Base-by-base conservation (phyloP, 495 filamentous ascomycete species). In the Daldinia vernicosa region DNA sequence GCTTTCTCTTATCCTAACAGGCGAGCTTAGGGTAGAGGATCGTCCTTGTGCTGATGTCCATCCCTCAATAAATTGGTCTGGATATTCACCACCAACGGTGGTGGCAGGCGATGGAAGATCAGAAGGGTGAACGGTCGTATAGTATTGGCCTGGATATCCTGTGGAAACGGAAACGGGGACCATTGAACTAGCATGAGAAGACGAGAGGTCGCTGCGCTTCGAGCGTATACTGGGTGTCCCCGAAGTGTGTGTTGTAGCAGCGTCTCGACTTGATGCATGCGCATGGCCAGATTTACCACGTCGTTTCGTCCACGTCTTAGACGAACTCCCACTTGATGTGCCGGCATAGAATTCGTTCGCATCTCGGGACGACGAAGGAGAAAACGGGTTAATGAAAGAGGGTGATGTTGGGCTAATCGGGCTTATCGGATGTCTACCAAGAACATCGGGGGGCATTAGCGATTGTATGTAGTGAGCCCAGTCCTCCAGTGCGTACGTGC, bases 41-140 rank as follows among this genome's bases (percentile, higher is more conserved):
- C 86, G 80, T 6, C 86, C 86, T 60, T 87, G 85, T 14, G 86
- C 84, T 8, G 82, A 81, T 17, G 85, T 87, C 86, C 86, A 87
- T 3, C 84, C 84, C 69, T 85, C 84, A 43, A 87, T 87, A 33
- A 87, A 84, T 63, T 87, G 84, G 19, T 84, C 80, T 45, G 83
- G 82, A 65, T 87, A 84, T 67, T 84, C 83, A 3, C 83, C 84
- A 24, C 83, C 84, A 27, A 84, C 68, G 2, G 81, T 84, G 9
- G 79, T 82, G 11, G 81, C 80, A 35, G 86, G 85, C 3, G 85
- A 86, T 7, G 85, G 84, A 8, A 87, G 76, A 60, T 87, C 84
- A 14, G 82, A 75, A 26, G 84, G 84, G 32, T 76, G 75, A 24
- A 84, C 70, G 5, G 73, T 75, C 4, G 80, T 76, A 53, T 84